A percentile compares a stretch with the other conserved stretches of the same genome.
These are phyloP conservation scores for Gaeumannomyces sp. DNA, from an alignment of 2,329 filamentous ascomycete genomes.

Conservation along the genomic window DNA sequence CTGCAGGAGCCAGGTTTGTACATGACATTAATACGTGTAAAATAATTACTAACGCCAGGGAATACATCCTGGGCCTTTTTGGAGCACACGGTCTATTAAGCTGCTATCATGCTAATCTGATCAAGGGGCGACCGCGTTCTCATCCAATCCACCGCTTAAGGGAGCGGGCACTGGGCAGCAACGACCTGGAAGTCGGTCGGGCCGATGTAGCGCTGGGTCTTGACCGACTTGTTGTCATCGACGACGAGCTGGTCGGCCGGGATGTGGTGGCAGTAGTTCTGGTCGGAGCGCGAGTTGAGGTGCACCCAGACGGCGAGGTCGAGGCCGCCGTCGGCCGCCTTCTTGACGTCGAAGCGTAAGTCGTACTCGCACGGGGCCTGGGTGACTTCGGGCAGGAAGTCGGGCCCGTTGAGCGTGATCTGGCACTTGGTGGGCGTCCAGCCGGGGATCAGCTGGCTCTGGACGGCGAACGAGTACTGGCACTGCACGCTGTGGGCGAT, in stretches of 20 bases:
- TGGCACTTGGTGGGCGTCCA: neutral
- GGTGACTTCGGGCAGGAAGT: neutral
- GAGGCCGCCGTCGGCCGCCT: neutral
- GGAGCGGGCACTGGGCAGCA: too few relatives aligned
- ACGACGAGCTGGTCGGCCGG: constrained; percentile 1
- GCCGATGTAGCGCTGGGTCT: constrained; percentile 1
- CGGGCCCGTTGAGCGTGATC: constrained; percentile 3
- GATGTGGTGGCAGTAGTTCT: constrained; percentile 7
- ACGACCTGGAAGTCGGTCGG: neutral
- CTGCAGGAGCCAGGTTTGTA: too few relatives aligned
- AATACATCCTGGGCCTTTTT: too few relatives aligned
- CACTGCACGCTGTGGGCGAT: neutral
- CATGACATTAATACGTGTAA: too few relatives aligned
- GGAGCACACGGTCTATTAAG: too few relatives aligned
- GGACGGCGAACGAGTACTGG: neutral
- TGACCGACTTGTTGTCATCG: neutral
- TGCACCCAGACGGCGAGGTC: neutral
- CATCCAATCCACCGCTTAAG: too few relatives aligned
- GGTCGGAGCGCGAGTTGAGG: neutral
- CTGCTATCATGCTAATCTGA: too few relatives aligned
- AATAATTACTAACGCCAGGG: too few relatives aligned
- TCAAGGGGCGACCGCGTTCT: too few relatives aligned
- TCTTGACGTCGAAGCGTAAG: constrained; percentile 1
- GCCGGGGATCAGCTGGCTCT: neutral
- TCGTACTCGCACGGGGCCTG: neutral